These are phyloP conservation scores for Mycena venus DNA, from an alignment of 768 basidiomycete genomes.

Conservation along the genomic window DNA sequence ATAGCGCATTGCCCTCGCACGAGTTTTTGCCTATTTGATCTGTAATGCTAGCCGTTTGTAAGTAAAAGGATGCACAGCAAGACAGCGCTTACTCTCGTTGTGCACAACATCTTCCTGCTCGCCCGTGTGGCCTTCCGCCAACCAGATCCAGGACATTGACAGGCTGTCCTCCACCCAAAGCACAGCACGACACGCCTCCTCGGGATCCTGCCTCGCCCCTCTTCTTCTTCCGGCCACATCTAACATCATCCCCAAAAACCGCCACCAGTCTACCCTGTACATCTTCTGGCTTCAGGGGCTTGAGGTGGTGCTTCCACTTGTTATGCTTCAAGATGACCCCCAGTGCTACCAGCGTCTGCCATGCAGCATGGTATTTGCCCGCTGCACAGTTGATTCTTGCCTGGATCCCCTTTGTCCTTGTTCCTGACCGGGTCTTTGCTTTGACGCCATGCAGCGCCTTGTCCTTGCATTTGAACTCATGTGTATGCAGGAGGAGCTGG, in stretches of 20 bases:
- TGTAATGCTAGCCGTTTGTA: neutral
- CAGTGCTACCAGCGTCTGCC: constrained; percentile 26
- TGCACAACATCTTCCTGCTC: neutral
- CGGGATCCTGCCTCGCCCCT: no score
- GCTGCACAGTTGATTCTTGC: constrained; percentile 26
- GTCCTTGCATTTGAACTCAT: constrained; percentile 1
- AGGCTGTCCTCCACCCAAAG: no score
- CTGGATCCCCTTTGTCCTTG: constrained; percentile 25
- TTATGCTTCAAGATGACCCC: neutral
- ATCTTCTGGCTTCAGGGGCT: constrained; percentile 20
- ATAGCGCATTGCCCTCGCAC: constrained; percentile 25
- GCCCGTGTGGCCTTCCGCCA: neutral
- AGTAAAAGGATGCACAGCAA: no score
- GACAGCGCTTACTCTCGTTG: constrained; percentile 22
- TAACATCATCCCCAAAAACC: neutral
- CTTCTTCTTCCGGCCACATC: neutral
- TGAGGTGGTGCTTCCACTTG: constrained; percentile 32
- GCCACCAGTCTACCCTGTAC: constrained; percentile 26
- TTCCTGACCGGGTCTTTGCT: constrained; percentile 39
- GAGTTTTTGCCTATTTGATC: constrained; percentile 33
- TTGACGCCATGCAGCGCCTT: constrained; percentile 35
- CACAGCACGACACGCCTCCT: no score
- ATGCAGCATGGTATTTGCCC: constrained; percentile 34
- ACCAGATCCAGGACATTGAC: constrained; percentile 26
- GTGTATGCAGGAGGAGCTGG: neutral